These are phyloP conservation scores for Aspergillus aculeatus DNA, from an alignment of 2,329 filamentous ascomycete species.

Conservation along the genomic window DNA sequence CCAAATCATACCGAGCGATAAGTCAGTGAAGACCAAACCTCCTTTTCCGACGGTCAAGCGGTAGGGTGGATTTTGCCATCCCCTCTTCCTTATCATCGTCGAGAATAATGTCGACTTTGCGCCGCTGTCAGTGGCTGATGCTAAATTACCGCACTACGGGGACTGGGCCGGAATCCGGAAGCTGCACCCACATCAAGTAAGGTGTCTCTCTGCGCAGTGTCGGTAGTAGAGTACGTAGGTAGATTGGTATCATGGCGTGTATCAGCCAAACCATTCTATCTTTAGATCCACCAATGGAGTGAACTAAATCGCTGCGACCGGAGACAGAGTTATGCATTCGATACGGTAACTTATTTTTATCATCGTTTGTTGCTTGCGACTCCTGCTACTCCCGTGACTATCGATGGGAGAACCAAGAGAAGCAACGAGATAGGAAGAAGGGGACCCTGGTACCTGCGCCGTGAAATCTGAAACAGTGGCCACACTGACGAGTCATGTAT, in stretches of 20 bases:
- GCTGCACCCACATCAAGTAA: conserved; percentile 1
- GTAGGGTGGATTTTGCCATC: no score
- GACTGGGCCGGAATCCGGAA: conserved; percentile 1
- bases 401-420: not conserved
- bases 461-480: not conserved
- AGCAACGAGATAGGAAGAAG: not conserved
- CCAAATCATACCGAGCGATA: not conserved
- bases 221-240: no score
- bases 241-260: not conserved
- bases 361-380: not conserved
- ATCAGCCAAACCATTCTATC: conserved; percentile 1
- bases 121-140: not conserved
- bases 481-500: conserved; percentile 1
- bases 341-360: not conserved
- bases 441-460: not conserved
- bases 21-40: no score
- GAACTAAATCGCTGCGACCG: not conserved
- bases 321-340: not conserved
- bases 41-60: not conserved
- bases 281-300: conserved; percentile 2
- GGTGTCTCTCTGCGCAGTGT: not conserved
- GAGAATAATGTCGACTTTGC: not conserved
- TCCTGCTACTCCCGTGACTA: no score
- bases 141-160: conserved; percentile 2
- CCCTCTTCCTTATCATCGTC: not conserved